These are phyloP conservation scores for Xylaria longipes DNA, from an alignment of 495 filamentous ascomycete genomes.

Conservation along the genomic window DNA sequence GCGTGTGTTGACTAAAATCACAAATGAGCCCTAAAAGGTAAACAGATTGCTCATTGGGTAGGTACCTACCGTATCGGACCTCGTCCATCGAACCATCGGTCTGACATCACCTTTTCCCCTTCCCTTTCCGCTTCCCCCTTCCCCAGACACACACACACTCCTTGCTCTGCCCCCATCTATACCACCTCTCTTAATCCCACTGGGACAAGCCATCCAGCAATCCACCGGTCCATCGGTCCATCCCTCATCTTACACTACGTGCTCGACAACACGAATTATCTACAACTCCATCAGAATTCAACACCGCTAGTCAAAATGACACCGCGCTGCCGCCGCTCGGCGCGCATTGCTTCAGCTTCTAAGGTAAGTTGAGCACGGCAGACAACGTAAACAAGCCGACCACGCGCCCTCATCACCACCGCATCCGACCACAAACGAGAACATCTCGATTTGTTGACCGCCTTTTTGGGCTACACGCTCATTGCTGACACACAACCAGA, in stretches of 20 bases:
- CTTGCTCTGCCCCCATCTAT: conserved; percentile 1
- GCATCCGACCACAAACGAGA: not conserved
- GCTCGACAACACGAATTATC: not conserved
- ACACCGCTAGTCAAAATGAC: conserved; percentile 38
- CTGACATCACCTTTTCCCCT: not conserved
- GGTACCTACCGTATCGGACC: not conserved
- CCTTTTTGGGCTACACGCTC: not conserved
- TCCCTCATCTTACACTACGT: too few relatives aligned
- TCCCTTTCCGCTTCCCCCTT: not conserved
- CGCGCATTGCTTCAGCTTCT: conserved; percentile 52
- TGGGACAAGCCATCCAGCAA: not conserved
- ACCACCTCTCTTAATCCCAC: conserved; percentile 1
- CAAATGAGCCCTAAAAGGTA: conserved; percentile 5
- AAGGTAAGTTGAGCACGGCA: conserved; percentile 43
- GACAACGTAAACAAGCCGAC: conserved; percentile 25
- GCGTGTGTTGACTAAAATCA: conserved; percentile 7
- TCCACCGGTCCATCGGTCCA: not conserved
- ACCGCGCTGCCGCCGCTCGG: conserved; percentile 51
- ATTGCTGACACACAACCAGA: conserved; percentile 21
- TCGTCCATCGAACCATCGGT: not conserved
- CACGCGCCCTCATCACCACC: conserved; percentile 8
- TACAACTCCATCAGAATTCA: conserved; percentile 7
- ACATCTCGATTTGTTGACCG: not conserved
- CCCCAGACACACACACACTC: conserved; percentile 1
- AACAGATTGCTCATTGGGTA: conserved; percentile 12